Percentiles rank a stretch among this genome's conserved stretches.
Evolutionary conservation across 2,329 filamentous ascomycete species (phyloP).

Genomic region (Aureobasidium zeae): DNA sequence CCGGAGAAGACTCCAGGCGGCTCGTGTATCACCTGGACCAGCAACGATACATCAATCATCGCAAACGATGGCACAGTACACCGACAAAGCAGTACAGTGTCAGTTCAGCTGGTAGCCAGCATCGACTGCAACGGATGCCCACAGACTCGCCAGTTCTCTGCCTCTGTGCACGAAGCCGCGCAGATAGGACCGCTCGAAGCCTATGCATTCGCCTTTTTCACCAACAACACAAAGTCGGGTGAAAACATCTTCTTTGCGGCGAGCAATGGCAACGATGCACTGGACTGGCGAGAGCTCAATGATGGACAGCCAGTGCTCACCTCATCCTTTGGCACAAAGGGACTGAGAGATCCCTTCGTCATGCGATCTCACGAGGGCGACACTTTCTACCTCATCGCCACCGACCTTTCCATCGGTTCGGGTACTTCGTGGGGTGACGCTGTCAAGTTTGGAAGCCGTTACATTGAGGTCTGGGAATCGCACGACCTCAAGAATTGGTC

Average conservation of each 20-base stretch:
- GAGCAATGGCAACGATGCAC: conserved; percentile 44
- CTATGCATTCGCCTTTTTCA: conserved; percentile 47
- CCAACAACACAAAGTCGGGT: conserved; percentile 35
- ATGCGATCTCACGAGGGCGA: conserved; percentile 43
- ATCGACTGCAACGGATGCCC: not conserved
- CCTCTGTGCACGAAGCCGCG: not conserved
- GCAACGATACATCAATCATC: not conserved
- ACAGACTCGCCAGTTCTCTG: not conserved
- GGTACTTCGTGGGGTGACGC: conserved; percentile 45
- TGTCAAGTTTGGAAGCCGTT: conserved; percentile 40
- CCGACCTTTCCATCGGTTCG: conserved; percentile 46
- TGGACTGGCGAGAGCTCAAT: conserved; percentile 44
- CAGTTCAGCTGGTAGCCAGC: not conserved
- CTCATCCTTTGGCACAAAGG: conserved; percentile 40
- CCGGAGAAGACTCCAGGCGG: not conserved
- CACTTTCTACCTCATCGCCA: conserved; percentile 46
- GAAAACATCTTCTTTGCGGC: conserved; percentile 47
- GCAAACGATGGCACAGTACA: not conserved
- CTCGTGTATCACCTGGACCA: not conserved
- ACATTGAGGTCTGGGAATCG: conserved; percentile 47
- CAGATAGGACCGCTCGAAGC: conserved; percentile 23
- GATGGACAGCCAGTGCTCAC: conserved; percentile 38
- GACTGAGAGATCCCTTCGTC: conserved; percentile 45
- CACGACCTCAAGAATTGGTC: conserved; percentile 44
- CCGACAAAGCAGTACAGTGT: not conserved